Conservation (phyloP, 1,284 basidiomycete species). For the Ustilago shanxiensis region DNA sequence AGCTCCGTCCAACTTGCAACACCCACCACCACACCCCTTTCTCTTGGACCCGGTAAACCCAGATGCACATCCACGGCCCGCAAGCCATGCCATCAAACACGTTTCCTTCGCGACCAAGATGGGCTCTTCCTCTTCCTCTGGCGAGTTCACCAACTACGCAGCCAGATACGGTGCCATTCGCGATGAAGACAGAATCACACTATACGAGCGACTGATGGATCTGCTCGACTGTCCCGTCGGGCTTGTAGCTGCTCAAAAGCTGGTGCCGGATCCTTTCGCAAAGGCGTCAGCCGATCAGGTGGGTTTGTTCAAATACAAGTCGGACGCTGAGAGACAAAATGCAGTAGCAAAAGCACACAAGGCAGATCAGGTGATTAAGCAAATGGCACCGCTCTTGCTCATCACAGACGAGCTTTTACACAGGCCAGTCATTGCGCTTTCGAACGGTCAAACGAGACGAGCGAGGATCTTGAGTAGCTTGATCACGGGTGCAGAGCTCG, state of each 20-base stretch:
- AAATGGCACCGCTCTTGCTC: constrained; percentile 52
- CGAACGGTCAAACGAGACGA: constrained; percentile 90
- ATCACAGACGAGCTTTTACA: constrained; percentile 56
- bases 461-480: constrained; percentile 86
- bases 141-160: constrained; percentile 63
- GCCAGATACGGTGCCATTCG: constrained; percentile 67
- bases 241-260: constrained; percentile 41
- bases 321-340: constrained; percentile 4
- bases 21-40: constrained; percentile 47
- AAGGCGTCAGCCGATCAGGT: constrained; percentile 14
- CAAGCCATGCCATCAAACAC: constrained; percentile 42
- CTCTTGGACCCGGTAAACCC: constrained; percentile 14
- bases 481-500: constrained; percentile 76
- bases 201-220: constrained; percentile 65
- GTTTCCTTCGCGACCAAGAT: constrained; percentile 59
- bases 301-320: constrained; percentile 56
- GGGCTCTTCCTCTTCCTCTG: constrained; percentile 18
- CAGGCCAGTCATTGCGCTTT: constrained; percentile 75
- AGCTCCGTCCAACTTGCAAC: background rate
- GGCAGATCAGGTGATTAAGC: constrained; percentile 39
- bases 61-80: background rate
- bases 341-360: constrained; percentile 23
- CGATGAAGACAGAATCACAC: constrained; percentile 59
- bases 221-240: constrained; percentile 56
- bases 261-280: constrained; percentile 61